Conservation (phyloP, 1,139 yeast species). For the Yamadazyma atmosphaerica region DNA sequence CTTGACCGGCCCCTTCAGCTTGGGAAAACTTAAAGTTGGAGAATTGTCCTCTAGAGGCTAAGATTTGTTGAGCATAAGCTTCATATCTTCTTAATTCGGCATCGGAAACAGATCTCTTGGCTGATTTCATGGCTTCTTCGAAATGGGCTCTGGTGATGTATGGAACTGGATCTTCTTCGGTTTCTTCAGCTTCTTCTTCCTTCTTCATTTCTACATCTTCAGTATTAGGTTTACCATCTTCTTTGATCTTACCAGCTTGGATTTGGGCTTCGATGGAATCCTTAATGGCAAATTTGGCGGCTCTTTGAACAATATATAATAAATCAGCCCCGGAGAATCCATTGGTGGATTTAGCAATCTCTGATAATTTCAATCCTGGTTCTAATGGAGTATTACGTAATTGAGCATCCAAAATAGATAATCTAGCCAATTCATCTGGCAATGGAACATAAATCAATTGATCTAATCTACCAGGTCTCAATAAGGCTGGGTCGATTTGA, state of each 20-base stretch:
- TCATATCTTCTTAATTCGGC: constrained; percentile 98
- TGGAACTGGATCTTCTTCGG: constrained; percentile 90
- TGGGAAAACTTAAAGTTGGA: constrained; percentile 72
- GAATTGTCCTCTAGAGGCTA: constrained; percentile 92
- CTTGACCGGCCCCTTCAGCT: constrained; percentile 34
- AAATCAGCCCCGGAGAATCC: constrained; percentile 99
- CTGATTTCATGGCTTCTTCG: constrained; percentile 99
- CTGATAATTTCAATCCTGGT: constrained; percentile 86
- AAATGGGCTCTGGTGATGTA: constrained; percentile 89
- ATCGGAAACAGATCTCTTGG: constrained; percentile 94
- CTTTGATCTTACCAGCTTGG: constrained; percentile 28
- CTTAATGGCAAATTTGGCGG: constrained; percentile 98
- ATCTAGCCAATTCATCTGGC: constrained; percentile 93
- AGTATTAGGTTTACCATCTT: constrained; percentile 28
- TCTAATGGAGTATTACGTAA: constrained; percentile 97
- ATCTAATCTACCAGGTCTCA: constrained; percentile 99
- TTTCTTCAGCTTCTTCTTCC: constrained; percentile 49
- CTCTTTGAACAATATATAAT: constrained; percentile 94
- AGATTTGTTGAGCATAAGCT: constrained; percentile 96
- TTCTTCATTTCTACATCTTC: constrained; percentile 66
- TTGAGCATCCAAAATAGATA: constrained; percentile 92
- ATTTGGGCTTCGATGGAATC: constrained; percentile 90
- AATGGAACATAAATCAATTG: constrained; percentile 97
- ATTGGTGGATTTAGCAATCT: constrained; percentile 88
- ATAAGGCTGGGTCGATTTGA: constrained; percentile 96